These are phyloP conservation scores for Lecanosticta acicola DNA, from an alignment of 2,329 filamentous ascomycete species.

Conservation along the genomic window DNA sequence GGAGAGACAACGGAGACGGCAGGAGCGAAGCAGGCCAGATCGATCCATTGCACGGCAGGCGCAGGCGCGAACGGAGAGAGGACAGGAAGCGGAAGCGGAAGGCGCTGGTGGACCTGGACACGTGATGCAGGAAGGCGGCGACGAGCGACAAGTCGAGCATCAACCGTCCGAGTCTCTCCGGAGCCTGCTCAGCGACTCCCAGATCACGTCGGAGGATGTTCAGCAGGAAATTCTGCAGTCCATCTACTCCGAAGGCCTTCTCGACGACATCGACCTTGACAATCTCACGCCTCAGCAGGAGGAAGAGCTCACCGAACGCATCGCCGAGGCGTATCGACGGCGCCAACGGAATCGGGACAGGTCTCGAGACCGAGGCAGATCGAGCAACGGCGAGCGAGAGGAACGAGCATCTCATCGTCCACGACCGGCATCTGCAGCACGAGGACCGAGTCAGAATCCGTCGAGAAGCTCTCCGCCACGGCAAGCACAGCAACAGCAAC, in stretches of 20 bases:
- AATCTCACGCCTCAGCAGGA: conserved; percentile 79
- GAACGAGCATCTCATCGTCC: conserved; percentile 5
- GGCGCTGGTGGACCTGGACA: too few species aligned
- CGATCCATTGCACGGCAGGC: conserved; percentile 6
- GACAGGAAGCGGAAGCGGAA: conserved; percentile 6
- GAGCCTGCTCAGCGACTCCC: conserved; percentile 74
- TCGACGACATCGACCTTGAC: conserved; percentile 84
- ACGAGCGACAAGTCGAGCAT: conserved; percentile 59
- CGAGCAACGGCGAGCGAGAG: conserved; percentile 7
- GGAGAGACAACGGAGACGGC: conserved; percentile 13
- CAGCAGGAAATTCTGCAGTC: conserved; percentile 85
- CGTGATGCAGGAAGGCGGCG: conserved; percentile 21
- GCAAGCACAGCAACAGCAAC: conserved; percentile 23
- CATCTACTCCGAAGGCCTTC: conserved; percentile 77
- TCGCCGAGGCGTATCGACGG: conserved; percentile 79
- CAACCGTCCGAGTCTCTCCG: conserved; percentile 81
- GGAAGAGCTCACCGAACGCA: conserved; percentile 83
- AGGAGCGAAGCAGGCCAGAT: conserved; percentile 7
- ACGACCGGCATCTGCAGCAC: neutral
- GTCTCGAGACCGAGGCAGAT: conserved; percentile 24
- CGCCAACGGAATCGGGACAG: conserved; percentile 56
- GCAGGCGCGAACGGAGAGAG: conserved; percentile 6
- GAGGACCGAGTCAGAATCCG: conserved; percentile 4
- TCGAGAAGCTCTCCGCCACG: conserved; percentile 21
- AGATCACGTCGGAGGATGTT: conserved; percentile 70